Conservation (phyloP, 2,329 filamentous ascomycete genomes). For the Aureobasidium mangrovei region DNA sequence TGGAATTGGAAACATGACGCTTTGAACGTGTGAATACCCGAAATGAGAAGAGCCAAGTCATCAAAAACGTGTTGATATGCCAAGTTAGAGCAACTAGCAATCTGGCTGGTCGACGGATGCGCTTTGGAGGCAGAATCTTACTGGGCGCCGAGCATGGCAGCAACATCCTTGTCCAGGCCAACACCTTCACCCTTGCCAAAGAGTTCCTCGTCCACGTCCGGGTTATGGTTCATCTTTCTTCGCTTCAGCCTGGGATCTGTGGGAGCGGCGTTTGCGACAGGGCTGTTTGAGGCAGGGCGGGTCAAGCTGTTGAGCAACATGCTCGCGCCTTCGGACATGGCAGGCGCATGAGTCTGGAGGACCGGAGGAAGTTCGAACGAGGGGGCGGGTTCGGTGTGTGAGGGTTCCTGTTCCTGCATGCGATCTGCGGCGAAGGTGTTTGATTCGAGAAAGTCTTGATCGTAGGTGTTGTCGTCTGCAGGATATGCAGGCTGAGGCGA, state of each 20-base stretch:
- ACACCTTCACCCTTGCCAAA: conserved; percentile 18
- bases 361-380: conserved; percentile 21
- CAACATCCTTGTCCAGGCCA: conserved; percentile 16
- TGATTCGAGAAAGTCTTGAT: conserved; percentile 14
- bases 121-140: background rate
- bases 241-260: conserved; percentile 29
- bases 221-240: conserved; percentile 27
- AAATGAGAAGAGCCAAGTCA: no score
- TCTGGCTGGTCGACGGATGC: no score
- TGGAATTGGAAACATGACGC: no score
- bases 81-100: no score
- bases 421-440: conserved; percentile 16
- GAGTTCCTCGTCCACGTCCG: conserved; percentile 25
- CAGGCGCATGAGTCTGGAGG: conserved; percentile 11
- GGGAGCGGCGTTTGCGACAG: conserved; percentile 1
- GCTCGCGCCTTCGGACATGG: conserved; percentile 17
- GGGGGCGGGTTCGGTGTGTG: conserved; percentile 24
- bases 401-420: conserved; percentile 22
- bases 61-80: no score
- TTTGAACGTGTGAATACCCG: no score
- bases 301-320: conserved; percentile 22
- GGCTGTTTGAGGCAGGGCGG: conserved; percentile 19
- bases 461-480: conserved; percentile 15
- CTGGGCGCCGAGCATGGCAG: conserved; percentile 16
- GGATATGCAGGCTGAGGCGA: conserved; percentile 30